These are phyloP conservation scores for Suhomyces xylopsoci DNA, from an alignment of 805 yeast species.

Conservation along the genomic window DNA sequence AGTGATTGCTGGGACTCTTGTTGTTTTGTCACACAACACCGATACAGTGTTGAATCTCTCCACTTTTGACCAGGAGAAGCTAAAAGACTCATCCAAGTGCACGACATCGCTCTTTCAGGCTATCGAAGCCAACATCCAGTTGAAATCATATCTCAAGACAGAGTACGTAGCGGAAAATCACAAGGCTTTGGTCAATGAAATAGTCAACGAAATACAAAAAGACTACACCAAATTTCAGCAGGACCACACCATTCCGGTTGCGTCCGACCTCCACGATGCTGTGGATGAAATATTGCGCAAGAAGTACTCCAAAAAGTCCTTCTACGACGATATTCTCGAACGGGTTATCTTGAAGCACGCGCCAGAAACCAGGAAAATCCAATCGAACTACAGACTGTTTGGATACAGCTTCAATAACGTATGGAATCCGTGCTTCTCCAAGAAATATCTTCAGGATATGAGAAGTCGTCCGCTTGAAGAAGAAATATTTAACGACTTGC, in stretches of 20 bases:
- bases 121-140: slow-evolving; percentile 1
- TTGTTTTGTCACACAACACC: neutral
- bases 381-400: neutral
- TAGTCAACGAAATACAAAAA: neutral
- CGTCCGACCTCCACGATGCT: slow-evolving; percentile 1
- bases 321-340: slow-evolving; percentile 8
- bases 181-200: neutral
- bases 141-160: slow-evolving; percentile 1
- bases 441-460: slow-evolving; percentile 2
- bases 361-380: slow-evolving; percentile 3
- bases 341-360: slow-evolving; percentile 6
- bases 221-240: neutral
- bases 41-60: neutral
- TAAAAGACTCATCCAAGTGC: slow-evolving; percentile 1
- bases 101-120: slow-evolving; percentile 4
- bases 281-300: slow-evolving; percentile 4
- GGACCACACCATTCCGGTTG: neutral
- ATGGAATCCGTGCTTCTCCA: slow-evolving; percentile 9
- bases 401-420: slow-evolving; percentile 9
- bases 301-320: slow-evolving; percentile 6
- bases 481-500: slow-evolving; percentile 18
- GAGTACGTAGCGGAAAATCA: slow-evolving; percentile 1
- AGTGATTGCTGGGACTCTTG: neutral
- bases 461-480: slow-evolving; percentile 5
- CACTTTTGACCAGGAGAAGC: neutral